These are phyloP conservation scores for Trichosporon inkin DNA, from an alignment of 1,284 basidiomycete species.

Conservation along the genomic window DNA sequence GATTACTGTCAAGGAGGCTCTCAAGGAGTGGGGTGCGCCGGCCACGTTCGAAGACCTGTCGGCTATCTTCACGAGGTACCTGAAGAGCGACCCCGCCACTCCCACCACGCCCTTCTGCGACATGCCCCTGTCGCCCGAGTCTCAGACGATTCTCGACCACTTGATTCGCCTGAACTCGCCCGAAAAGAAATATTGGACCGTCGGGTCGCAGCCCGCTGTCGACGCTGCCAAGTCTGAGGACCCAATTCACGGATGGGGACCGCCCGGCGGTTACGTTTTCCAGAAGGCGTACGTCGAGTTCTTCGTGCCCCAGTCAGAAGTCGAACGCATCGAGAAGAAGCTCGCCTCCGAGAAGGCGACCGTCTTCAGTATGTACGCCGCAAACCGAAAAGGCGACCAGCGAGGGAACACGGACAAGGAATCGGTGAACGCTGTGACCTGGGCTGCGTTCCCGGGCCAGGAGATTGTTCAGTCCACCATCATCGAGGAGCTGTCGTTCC, in stretches of 20 bases:
- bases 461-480: slow-evolving; percentile 98
- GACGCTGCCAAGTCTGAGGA: slow-evolving; percentile 73
- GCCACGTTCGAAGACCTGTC: slow-evolving; percentile 68
- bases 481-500: slow-evolving; percentile 93
- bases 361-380: slow-evolving; percentile 76
- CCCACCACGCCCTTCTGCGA: slow-evolving; percentile 84
- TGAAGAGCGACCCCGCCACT: slow-evolving; percentile 60
- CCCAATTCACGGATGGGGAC: slow-evolving; percentile 85
- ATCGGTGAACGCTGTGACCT: slow-evolving; percentile 96
- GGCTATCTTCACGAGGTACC: slow-evolving; percentile 71
- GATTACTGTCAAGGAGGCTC: slow-evolving; percentile 58
- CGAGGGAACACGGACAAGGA: slow-evolving; percentile 87
- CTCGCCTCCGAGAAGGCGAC: slow-evolving; percentile 58
- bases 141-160: slow-evolving; percentile 70
- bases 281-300: slow-evolving; percentile 99
- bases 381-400: slow-evolving; percentile 79
- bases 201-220: slow-evolving; percentile 92
- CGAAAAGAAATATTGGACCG: slow-evolving; percentile 80
- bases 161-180: slow-evolving; percentile 68
- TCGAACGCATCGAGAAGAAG: slow-evolving; percentile 61
- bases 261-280: slow-evolving; percentile 84
- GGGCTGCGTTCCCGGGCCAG: slow-evolving; percentile 98
- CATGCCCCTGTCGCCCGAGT: slow-evolving; percentile 77
- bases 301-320: slow-evolving; percentile 66
- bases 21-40: slow-evolving; percentile 78